A percentile compares a stretch with the other conserved stretches of the same genome.
phyloP scores from a whole-genome alignment of 108 stramenopile genomes.

The Fragilaria crotonensis region DNA sequence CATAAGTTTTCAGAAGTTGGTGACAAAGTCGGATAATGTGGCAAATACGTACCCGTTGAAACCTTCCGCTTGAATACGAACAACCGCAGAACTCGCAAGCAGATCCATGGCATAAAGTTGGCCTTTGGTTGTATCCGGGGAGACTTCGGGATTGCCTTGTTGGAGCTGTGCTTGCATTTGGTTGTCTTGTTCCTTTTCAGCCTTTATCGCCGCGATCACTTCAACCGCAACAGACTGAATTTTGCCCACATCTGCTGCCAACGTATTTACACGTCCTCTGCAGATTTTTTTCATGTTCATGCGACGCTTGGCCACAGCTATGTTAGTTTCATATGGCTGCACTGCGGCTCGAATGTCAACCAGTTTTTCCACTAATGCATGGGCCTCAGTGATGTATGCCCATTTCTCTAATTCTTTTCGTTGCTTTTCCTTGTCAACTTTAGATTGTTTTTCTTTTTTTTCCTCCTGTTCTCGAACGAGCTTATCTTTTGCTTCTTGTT shows the following conservation, averaged over 20 bases:
- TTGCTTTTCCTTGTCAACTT: conserved; percentile 10
- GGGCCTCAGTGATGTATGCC: conserved; percentile 35
- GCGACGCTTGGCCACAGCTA: conserved; percentile 43
- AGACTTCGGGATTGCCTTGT: conserved; percentile 18
- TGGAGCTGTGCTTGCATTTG: conserved; percentile 20
- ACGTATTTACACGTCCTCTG: conserved; percentile 75
- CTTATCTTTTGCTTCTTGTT: conserved; percentile 10
- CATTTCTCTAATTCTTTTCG: conserved; percentile 10
- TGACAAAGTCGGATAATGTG: neutral
- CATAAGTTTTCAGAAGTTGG: neutral
- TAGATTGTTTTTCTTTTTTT: conserved; percentile 7
- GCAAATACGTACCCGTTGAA: conserved; percentile 52
- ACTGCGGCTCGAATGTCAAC: conserved; percentile 40
- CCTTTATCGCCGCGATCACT: conserved; percentile 41
- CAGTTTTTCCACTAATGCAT: conserved; percentile 44
- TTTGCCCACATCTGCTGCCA: conserved; percentile 59
- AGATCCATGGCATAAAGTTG: conserved; percentile 78
- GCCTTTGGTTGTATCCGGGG: conserved; percentile 50
- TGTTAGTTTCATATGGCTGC: conserved; percentile 53
- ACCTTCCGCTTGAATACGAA: conserved; percentile 77
- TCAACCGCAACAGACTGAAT: conserved; percentile 48
- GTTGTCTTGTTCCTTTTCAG: conserved; percentile 44
- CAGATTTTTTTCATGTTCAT: conserved; percentile 78
- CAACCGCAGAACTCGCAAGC: conserved; percentile 56
- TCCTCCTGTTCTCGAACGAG: neutral